Base-by-base conservation (phyloP, 2,329 filamentous ascomycete genomes). In the Hymenoscyphus fructigenus region DNA sequence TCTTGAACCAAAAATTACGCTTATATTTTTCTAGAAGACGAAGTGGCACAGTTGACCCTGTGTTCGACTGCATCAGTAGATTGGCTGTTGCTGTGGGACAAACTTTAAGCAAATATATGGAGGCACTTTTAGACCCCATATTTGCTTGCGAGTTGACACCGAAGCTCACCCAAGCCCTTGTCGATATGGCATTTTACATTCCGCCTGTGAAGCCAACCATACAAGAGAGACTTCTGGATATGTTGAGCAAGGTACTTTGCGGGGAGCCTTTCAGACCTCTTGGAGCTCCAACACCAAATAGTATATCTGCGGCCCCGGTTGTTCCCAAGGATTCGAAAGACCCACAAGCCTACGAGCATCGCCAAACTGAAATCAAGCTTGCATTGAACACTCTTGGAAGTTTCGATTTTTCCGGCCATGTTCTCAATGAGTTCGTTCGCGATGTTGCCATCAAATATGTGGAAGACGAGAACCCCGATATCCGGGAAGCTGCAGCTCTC, bases 151-250 rank as follows among this genome's bases (percentile, higher is more conserved):
- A 96, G 59, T 83, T 99, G 61, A 97, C 93, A 44, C 91, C 94
- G 64, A 95, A 96, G 70, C 84, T 99, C 28, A 97, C 94, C 0
- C 93, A 98, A 76, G 96, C 96, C 2, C 82, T 99, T 62, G 93
- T 98, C 26, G 96, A 99, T 74, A 97, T 99, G 91, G 95, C 95
- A 32, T 96, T 98, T 75, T 98, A 99, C 75, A 97, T 99, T 57
- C 95, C 94, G 0, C 93, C 96, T 0, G 92, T 97, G 64, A 95
- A 96, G 75, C 85, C 91, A 1, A 93, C 88, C 6, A 98, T 99
- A 50, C 95, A 99, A 75, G 94, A 97, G 74, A 89, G 95, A 71
- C 81, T 99, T 28, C 84, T 99, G 14, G 93, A 99, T 74, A 93
- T 99, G 85, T 85, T 99, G 47, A 98, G 95, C 77, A 88, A 94